These are phyloP conservation scores for Pugionium cornutum DNA, from an alignment of 345 rosid species.

Conservation along the genomic window DNA sequence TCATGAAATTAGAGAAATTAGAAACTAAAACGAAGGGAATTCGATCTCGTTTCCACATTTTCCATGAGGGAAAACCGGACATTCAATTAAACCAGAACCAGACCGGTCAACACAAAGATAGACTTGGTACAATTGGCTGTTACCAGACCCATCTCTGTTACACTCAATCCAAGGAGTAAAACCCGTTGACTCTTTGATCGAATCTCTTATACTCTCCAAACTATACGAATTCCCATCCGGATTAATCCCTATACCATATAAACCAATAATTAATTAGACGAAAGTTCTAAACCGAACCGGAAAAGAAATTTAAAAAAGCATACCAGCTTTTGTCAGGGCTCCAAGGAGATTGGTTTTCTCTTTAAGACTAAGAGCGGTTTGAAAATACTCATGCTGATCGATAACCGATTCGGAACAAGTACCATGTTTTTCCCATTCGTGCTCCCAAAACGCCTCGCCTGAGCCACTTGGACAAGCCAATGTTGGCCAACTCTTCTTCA, in stretches of 20 bases:
- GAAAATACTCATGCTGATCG: slow-evolving; percentile 69
- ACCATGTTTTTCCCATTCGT: slow-evolving; percentile 96
- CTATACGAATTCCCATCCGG: slow-evolving; percentile 61
- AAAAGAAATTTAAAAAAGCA: neutral
- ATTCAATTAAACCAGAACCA: slow-evolving; percentile 61
- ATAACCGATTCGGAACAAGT: slow-evolving; percentile 84
- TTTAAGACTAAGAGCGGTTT: slow-evolving; percentile 58
- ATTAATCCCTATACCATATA: slow-evolving; percentile 49
- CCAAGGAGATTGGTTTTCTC: slow-evolving; percentile 55
- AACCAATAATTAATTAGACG: slow-evolving; percentile 10
- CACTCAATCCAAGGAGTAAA: slow-evolving; percentile 74
- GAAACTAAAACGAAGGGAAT: slow-evolving; percentile 69
- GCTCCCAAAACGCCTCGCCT: slow-evolving; percentile 73
- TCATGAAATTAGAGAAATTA: too few relatives aligned
- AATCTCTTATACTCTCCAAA: slow-evolving; percentile 56
- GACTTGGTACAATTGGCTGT: slow-evolving; percentile 80
- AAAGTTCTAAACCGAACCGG: neutral
- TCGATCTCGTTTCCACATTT: slow-evolving; percentile 60
- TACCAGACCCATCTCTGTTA: slow-evolving; percentile 60
- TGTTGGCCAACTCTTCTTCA: slow-evolving; percentile 79
- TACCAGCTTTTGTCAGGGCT: slow-evolving; percentile 60
- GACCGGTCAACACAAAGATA: slow-evolving; percentile 78
- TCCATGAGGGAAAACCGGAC: slow-evolving; percentile 71
- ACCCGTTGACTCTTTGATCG: slow-evolving; percentile 56
- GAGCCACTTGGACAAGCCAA: slow-evolving; percentile 74